Evolutionary conservation across 148 eudicot species (phyloP).

Genomic region (Camellia sinensis): DNA sequence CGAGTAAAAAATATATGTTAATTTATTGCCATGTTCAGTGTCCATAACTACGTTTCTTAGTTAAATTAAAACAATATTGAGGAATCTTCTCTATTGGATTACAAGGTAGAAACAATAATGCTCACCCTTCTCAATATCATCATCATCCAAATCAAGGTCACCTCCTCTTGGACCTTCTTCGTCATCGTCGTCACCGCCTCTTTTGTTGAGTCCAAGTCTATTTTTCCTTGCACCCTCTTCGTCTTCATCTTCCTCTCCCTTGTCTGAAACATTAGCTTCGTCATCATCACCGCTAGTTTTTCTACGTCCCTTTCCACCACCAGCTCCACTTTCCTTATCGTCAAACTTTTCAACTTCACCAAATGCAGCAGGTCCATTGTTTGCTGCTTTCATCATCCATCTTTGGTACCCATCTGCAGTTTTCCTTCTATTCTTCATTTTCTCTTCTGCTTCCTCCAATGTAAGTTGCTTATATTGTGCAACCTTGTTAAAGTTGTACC

Average conservation of each 20-base stretch:
- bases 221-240: slow-evolving; percentile 68
- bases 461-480: slow-evolving; percentile 97
- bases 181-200: slow-evolving; percentile 70
- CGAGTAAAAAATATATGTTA: no score
- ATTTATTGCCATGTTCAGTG: no score
- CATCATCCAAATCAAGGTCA: slow-evolving; percentile 81
- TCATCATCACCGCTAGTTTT: slow-evolving; percentile 62
- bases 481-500: slow-evolving; percentile 96
- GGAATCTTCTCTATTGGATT: neutral
- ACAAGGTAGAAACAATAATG: neutral
- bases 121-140: slow-evolving; percentile 92
- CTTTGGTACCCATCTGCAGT: slow-evolving; percentile 89
- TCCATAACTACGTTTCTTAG: slow-evolving; percentile 73
- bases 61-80: slow-evolving; percentile 86
- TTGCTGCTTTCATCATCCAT: slow-evolving; percentile 99
- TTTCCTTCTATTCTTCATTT: slow-evolving; percentile 90
- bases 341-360: slow-evolving; percentile 61
- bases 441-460: slow-evolving; percentile 96
- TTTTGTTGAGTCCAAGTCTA: slow-evolving; percentile 55
- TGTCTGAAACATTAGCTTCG: slow-evolving; percentile 64
- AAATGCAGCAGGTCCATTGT: slow-evolving; percentile 80
- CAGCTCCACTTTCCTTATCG: slow-evolving; percentile 49
- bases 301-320: slow-evolving; percentile 67
- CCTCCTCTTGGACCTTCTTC: slow-evolving; percentile 78
- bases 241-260: slow-evolving; percentile 83